These are phyloP conservation scores for Backusella westeae DNA, from an alignment of 192 early-diverging fungal genomes.

Conservation along the genomic window DNA sequence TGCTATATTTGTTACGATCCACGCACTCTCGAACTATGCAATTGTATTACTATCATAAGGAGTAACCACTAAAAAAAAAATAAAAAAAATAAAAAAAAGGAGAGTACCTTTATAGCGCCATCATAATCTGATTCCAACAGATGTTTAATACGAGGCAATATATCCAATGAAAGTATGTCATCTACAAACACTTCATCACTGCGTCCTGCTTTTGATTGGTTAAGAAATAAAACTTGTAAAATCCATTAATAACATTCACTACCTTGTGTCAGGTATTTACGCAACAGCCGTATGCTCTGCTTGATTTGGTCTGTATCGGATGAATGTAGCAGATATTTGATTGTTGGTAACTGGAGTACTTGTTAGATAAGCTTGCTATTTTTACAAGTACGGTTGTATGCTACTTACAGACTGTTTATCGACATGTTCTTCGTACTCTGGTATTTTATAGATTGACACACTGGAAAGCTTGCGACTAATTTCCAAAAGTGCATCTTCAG, in stretches of 20 bases:
- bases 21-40: constrained; percentile 37
- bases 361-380: no score
- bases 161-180: constrained; percentile 25
- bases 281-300: constrained; percentile 9
- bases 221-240: neutral
- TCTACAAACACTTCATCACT: constrained; percentile 4
- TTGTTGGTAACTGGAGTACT: neutral
- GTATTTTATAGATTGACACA: constrained; percentile 24
- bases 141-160: constrained; percentile 25
- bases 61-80: neutral
- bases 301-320: constrained; percentile 10
- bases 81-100: neutral
- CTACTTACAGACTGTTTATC: constrained; percentile 18
- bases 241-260: neutral
- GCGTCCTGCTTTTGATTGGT: neutral
- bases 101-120: constrained; percentile 17
- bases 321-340: constrained; percentile 4
- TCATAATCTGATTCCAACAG: constrained; percentile 10
- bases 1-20: constrained; percentile 43
- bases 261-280: constrained; percentile 26
- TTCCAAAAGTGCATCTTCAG: constrained; percentile 26
- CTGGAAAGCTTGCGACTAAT: constrained; percentile 34
- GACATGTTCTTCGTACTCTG: constrained; percentile 8
- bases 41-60: neutral
- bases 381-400: neutral